Evolutionary conservation across 139 green algal genomes (phyloP), one percentile per base, ranked within the genome.

Genomic region (Tetraselmis chui): DNA sequence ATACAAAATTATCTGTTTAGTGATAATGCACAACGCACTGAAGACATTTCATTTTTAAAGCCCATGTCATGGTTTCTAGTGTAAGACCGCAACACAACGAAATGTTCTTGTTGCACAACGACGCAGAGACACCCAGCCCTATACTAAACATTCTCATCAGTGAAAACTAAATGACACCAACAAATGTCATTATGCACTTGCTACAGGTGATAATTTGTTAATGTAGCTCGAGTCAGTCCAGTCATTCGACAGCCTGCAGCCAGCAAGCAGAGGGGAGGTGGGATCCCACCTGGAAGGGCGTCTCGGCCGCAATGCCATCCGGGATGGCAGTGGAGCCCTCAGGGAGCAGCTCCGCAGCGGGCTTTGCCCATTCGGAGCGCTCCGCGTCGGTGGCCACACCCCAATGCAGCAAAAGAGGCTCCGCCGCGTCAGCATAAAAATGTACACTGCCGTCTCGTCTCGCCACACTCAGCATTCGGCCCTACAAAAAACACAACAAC

Each of bases 341-440:
- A 18, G 45, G 11, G 29, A 85, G 86, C n/a, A 92, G 59, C 32
- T 84, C 80, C 45, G 87, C 78, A 1, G 81, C 76, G n/a, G 90
- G 85, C 29, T 29, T 29, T 82, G 85, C 26, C 91, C 87, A 90
- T 28, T 92, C 86, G 25, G 85, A 80, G 2, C 78, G 82, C 80
- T 85, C 85, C 77, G 84, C 76, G 58, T 83, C 79, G 32, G 85
- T 85, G 45, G 45, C 45, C 25, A 95, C 89, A 5, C 93, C 95
- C 95, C 95, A 98, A 87, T 98, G 95, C 87, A 98, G 84, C 59
- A 97, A 85, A 23, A 94, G 28, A 0, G 88, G 75, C 18, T 85
- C 82, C 30, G 89, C 86, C 76, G 85, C 79, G 85, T 96, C 92
- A 1, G 93, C 95, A 30, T 91, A 91, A 18, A 97, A 67, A 5